Base-by-base conservation (phyloP, 805 yeast genomes). In the Zygoascus biomembranicola region DNA sequence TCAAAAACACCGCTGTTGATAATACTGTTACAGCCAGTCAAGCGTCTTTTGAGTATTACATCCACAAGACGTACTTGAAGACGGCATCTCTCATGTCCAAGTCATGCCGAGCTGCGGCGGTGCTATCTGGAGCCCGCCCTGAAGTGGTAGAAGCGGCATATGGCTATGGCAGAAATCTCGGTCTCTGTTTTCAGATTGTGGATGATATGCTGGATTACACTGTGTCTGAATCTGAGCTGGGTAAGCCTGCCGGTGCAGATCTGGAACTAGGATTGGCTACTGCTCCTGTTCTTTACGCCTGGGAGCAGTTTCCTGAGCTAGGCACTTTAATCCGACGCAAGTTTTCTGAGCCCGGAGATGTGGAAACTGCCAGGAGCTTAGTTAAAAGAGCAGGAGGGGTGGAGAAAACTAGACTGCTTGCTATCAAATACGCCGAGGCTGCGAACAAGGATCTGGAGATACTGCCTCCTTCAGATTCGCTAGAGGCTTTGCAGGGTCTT, bases 131-230 rank as follows among this genome's bases (percentile, higher is more conserved):
- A 35, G 85, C 94, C 44, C 72, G 82, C 50, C 85, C 81, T 41
- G 71, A 75, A 14, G 77, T 87, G n/a, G 81, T 90, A 51, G 97
- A 94, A 55, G 78, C 84, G 55, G 85, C 95, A 62, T 94, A 92
- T 69, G 84, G 87, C 61, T 94, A 87, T 68, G 99, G 99, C 49
- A 79, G 95, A 60, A 90, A 90, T 68, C 73, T 94, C 53, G 99
- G 99, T 0, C 77, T 94, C 42, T 94, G 97, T 66, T 94, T 94
- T 78, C 99, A 92, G 72, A 78, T 94, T 55, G 95, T 94, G 18
- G 99, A 94, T 70, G 99, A 94, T 69, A 82, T 92, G 84, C 77
- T 94, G 59, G 99, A 94, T 70, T 94, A 88, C 68, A 89, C 97
- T 0, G 83, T 89, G n/a, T 81, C 90, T 32, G 87, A 88, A 18